phyloP scores from a whole-genome alignment of 2,329 filamentous ascomycete genomes.

The Diaporthe ilicicola region DNA sequence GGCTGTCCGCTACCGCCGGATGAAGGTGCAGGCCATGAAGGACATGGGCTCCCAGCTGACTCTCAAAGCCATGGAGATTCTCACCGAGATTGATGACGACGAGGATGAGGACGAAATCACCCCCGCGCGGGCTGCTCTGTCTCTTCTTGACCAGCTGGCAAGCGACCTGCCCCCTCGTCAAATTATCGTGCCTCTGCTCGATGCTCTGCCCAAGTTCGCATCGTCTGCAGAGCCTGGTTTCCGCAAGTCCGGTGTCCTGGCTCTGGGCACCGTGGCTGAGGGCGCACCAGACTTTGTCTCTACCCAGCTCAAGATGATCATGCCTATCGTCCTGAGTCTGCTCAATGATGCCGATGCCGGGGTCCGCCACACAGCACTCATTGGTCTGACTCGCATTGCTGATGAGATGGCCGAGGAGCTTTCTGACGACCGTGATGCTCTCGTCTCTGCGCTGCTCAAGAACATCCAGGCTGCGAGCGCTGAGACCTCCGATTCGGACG shows the following conservation, averaged over 20 bases:
- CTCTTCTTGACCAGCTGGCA: slow-evolving; percentile 87
- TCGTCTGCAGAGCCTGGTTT: slow-evolving; percentile 77
- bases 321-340: slow-evolving; percentile 84
- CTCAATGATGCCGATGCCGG: slow-evolving; percentile 84
- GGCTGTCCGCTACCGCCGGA: slow-evolving; percentile 87
- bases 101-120: slow-evolving; percentile 86
- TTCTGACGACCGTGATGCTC: slow-evolving; percentile 81
- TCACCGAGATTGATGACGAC: slow-evolving; percentile 85
- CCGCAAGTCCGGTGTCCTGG: slow-evolving; percentile 89
- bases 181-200: slow-evolving; percentile 90
- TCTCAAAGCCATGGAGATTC: slow-evolving; percentile 85
- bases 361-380: slow-evolving; percentile 87
- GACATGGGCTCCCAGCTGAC: slow-evolving; percentile 87
- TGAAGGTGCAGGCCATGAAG: slow-evolving; percentile 92
- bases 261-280: slow-evolving; percentile 93
- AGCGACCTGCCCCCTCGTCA: slow-evolving; percentile 90
- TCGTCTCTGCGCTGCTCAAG: slow-evolving; percentile 85
- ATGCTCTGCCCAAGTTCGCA: slow-evolving; percentile 85
- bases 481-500: slow-evolving; percentile 68
- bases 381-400: slow-evolving; percentile 87
- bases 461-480: slow-evolving; percentile 85
- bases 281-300: slow-evolving; percentile 97
- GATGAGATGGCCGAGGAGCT: slow-evolving; percentile 95
- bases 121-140: slow-evolving; percentile 84
- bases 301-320: slow-evolving; percentile 85